Percentiles rank a stretch among this genome's conserved stretches.
phyloP scores from a whole-genome alignment of 2,329 filamentous ascomycete genomes.

The Cercospora sojina region DNA sequence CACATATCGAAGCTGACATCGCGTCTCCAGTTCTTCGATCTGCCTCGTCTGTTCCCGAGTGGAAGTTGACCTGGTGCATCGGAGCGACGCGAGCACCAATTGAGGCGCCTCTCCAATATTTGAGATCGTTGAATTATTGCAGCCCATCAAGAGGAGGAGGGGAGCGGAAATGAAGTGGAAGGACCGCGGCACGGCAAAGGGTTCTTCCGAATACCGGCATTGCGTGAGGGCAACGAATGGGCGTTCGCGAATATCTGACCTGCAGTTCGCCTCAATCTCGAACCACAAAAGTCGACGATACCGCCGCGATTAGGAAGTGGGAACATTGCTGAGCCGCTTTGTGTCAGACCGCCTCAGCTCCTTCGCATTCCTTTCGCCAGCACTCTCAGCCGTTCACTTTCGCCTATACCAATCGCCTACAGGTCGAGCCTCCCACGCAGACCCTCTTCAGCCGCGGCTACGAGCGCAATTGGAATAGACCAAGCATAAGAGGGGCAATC shows the following conservation, averaged over 20 bases:
- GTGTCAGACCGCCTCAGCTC: not conserved
- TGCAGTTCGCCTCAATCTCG: constrained; percentile 11
- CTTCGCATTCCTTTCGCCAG: not conserved
- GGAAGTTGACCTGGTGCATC: not conserved
- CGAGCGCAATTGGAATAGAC: constrained; percentile 12
- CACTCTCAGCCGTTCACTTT: not conserved
- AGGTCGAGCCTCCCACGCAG: not conserved
- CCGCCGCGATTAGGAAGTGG: not conserved
- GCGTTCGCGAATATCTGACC: not conserved
- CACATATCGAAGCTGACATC: not conserved
- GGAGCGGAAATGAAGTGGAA: not conserved
- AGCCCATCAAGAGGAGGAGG: not conserved
- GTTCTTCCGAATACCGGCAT: not conserved
- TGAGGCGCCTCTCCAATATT: not conserved
- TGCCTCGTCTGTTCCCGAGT: not conserved
- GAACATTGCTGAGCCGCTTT: not conserved
- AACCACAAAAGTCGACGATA: constrained; percentile 2
- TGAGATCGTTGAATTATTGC: not conserved
- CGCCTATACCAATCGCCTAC: not conserved
- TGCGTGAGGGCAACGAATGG: constrained; percentile 1
- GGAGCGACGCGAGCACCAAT: not conserved
- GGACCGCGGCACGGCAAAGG: not conserved
- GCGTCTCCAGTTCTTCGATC: not conserved
- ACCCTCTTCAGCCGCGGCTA: constrained; percentile 14
- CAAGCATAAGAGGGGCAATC: constrained; percentile 16